Percentiles rank a stretch among this genome's conserved stretches.
Conservation (phyloP, 2,329 filamentous ascomycete genomes). For the Cryphonectria nitschkei region DNA sequence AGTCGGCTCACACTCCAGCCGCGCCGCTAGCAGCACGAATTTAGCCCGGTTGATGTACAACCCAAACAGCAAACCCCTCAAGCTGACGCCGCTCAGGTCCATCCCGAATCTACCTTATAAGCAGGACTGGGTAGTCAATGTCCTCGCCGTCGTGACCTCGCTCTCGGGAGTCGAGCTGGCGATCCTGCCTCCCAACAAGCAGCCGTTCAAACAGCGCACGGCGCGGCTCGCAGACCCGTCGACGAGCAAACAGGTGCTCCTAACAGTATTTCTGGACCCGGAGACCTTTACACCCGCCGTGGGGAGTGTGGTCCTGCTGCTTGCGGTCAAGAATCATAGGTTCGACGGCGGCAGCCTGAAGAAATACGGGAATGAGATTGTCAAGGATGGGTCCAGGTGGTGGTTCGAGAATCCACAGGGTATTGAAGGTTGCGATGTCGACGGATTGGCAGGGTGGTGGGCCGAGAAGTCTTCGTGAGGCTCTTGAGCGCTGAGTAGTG, state of each 20-base stretch:
- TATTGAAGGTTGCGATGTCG: conserved; percentile 55
- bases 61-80: conserved; percentile 47
- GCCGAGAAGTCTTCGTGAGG: not conserved
- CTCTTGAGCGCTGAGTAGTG: too few relatives aligned
- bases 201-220: conserved; percentile 49
- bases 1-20: conserved; percentile 11
- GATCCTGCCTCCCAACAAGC: conserved; percentile 46
- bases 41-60: conserved; percentile 47
- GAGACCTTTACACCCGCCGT: conserved; percentile 50
- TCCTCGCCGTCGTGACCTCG: conserved; percentile 54
- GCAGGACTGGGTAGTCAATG: conserved; percentile 62
- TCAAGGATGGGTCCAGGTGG: conserved; percentile 43
- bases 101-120: conserved; percentile 58
- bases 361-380: conserved; percentile 46
- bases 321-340: conserved; percentile 61
- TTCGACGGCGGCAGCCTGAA: conserved; percentile 53
- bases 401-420: conserved; percentile 55
- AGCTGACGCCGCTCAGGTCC: conserved; percentile 53
- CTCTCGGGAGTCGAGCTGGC: conserved; percentile 54
- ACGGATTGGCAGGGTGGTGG: conserved; percentile 52
- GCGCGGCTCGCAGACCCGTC: conserved; percentile 56
- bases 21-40: conserved; percentile 15
- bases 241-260: conserved; percentile 54
- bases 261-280: conserved; percentile 60
- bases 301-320: conserved; percentile 54